These are phyloP conservation scores for Tagetes patula DNA, from an alignment of 129 eudicot genomes.

Conservation along the genomic window DNA sequence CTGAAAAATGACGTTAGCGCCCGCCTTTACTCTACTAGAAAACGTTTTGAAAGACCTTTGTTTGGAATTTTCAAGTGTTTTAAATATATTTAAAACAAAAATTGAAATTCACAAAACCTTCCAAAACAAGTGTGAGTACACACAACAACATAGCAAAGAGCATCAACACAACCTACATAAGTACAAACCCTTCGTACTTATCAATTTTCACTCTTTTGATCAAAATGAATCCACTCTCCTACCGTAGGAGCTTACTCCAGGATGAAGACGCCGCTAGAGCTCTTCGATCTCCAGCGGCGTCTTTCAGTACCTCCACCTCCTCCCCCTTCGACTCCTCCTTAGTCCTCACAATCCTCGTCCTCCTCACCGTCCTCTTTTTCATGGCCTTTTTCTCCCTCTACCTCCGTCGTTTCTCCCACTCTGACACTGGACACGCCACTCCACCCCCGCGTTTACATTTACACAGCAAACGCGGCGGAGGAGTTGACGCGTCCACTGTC, in stretches of 20 bases:
- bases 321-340: conserved; percentile 61
- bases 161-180: conserved; percentile 8
- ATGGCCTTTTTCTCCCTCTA: conserved; percentile 68
- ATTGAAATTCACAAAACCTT: neutral
- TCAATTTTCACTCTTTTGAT: conserved; percentile 10
- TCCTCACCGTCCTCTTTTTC: conserved; percentile 66
- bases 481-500: conserved; percentile 38
- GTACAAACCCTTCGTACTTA: conserved; percentile 7
- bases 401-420: conserved; percentile 56
- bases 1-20: too few relatives aligned
- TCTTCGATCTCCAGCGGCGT: conserved; percentile 18
- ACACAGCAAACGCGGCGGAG: conserved; percentile 12
- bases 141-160: neutral
- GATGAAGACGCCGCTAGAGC: conserved; percentile 21
- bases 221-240: conserved; percentile 12
- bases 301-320: conserved; percentile 17
- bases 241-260: conserved; percentile 36
- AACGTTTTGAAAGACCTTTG: too few relatives aligned
- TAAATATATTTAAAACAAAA: too few relatives aligned
- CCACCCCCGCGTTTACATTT: neutral
- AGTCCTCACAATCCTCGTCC: conserved; percentile 57
- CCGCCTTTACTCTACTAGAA: too few relatives aligned
- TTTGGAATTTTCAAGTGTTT: too few relatives aligned
- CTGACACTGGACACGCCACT: neutral
- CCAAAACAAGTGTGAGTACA: conserved; percentile 21